phyloP scores from a whole-genome alignment of 805 yeast genomes.

The Schizosaccharomyces octosporus region DNA sequence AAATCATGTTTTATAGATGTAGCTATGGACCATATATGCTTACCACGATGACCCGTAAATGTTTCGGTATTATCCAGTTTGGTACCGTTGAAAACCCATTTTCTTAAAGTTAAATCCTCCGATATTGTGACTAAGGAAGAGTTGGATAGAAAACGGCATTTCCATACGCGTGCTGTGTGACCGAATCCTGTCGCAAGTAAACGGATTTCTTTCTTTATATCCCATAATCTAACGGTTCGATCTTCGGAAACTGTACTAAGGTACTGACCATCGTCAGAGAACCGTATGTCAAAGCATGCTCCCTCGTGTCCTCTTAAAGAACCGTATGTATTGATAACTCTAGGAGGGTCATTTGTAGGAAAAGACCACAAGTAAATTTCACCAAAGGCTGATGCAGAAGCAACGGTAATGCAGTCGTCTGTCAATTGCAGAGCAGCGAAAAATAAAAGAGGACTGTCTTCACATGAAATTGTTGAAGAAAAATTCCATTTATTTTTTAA shows the following conservation, averaged over 20 bases:
- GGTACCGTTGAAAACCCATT: background rate
- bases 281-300: background rate
- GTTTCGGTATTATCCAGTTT: background rate
- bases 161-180: constrained; percentile 2
- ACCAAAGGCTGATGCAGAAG: background rate
- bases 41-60: background rate
- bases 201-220: background rate
- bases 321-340: too few relatives aligned
- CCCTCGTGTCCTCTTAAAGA: background rate
- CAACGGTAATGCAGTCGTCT: background rate
- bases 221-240: background rate
- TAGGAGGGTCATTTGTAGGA: background rate
- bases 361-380: background rate
- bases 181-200: constrained; percentile 1
- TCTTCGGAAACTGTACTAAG: background rate
- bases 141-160: background rate
- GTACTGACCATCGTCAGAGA: background rate
- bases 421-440: background rate
- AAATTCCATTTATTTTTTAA: background rate
- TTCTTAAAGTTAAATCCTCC: background rate
- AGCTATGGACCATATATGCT: background rate
- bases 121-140: background rate
- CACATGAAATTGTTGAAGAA: background rate
- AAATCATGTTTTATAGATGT: too few relatives aligned
- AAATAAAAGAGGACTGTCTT: background rate